Conservation (phyloP, 768 basidiomycete species). For the Leccinellum albellum region DNA sequence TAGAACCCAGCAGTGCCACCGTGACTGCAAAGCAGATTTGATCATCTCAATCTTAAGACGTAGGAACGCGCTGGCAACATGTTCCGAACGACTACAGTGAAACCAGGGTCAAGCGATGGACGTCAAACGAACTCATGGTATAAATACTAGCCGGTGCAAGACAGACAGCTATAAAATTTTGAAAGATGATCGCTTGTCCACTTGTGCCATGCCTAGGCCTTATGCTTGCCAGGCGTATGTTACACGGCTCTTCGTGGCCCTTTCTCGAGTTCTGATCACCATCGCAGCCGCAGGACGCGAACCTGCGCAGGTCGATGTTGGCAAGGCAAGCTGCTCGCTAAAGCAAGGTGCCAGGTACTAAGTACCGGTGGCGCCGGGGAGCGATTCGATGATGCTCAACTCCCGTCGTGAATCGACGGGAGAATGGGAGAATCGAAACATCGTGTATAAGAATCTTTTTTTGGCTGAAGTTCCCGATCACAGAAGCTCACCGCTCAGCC, state of each 20-base stretch:
- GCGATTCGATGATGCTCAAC: neutral
- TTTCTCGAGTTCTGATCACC: neutral
- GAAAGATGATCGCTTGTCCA: no score
- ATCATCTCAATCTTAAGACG: neutral
- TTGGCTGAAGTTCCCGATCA: neutral
- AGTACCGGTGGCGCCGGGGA: neutral
- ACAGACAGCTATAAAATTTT: neutral
- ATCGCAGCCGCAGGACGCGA: neutral
- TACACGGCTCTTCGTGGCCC: neutral
- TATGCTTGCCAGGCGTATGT: neutral
- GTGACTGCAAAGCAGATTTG: neutral
- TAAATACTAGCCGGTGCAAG: neutral
- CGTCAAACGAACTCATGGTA: neutral
- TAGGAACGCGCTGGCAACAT: neutral
- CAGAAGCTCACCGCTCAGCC: neutral
- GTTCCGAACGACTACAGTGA: neutral
- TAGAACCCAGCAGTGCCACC: neutral
- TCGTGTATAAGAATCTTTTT: neutral
- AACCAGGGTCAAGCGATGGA: neutral
- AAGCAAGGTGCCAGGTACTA: neutral
- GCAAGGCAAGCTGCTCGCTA: neutral
- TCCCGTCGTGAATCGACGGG: neutral
- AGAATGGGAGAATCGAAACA: neutral
- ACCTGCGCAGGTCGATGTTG: neutral
- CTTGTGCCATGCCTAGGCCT: neutral